Evolutionary conservation across 495 filamentous ascomycete species (phyloP).

Genomic region (Xylaria cubensis): DNA sequence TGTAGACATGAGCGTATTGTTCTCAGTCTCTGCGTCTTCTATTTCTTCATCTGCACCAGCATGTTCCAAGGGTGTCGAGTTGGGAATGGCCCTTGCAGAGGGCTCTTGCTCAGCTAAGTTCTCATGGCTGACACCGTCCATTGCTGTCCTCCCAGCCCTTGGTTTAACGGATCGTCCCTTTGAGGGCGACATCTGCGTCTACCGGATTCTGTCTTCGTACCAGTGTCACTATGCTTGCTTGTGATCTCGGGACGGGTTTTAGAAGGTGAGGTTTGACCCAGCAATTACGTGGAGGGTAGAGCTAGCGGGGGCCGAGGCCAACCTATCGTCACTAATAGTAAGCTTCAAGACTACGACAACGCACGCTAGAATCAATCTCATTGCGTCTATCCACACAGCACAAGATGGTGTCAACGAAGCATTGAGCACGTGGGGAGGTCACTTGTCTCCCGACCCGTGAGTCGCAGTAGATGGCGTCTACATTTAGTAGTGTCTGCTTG

Average conservation of each 20-base stretch:
- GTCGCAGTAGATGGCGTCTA: neutral
- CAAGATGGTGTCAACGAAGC: neutral
- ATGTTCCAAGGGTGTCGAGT: neutral
- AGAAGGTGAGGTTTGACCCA: neutral
- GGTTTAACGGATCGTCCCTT: neutral
- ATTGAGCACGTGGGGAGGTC: neutral
- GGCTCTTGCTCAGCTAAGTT: neutral
- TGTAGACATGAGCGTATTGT: slow-evolving; percentile 11
- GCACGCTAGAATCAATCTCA: neutral
- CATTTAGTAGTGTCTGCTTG: neutral
- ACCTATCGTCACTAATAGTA: neutral
- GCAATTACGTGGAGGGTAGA: neutral
- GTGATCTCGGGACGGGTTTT: neutral
- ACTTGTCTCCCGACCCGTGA: neutral
- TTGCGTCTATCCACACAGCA: neutral
- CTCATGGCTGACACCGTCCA: neutral
- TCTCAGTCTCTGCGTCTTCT: neutral
- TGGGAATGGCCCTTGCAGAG: neutral
- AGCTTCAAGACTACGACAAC: slow-evolving; percentile 9
- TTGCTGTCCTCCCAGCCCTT: neutral
- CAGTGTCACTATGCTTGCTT: neutral
- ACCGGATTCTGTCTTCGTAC: neutral
- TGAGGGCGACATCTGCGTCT: neutral
- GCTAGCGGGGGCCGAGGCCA: neutral
- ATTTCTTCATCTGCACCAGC: neutral